Evolutionary conservation across 805 yeast species (phyloP).

Genomic region (Saccharomycopsis sp.): DNA sequence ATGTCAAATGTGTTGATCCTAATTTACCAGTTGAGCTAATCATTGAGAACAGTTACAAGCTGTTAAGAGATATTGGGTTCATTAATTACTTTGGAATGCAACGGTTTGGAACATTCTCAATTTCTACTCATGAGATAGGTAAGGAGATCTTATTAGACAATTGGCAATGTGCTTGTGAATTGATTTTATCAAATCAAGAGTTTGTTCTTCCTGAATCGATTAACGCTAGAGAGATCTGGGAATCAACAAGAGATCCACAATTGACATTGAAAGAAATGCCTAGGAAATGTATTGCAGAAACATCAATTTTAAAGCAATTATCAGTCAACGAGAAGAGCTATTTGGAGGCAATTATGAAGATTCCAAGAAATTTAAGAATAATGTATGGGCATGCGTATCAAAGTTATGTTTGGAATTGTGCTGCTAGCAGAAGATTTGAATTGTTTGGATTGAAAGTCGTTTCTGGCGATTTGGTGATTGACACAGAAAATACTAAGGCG

Average conservation of each 20-base stretch:
- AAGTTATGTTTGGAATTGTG: slow-evolving; percentile 89
- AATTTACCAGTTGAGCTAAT: slow-evolving; percentile 28
- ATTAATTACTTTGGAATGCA: slow-evolving; percentile 98
- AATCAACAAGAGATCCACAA: slow-evolving; percentile 57
- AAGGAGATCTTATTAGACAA: slow-evolving; percentile 58
- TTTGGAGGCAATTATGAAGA: slow-evolving; percentile 74
- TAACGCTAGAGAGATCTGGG: slow-evolving; percentile 81
- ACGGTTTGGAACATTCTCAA: slow-evolving; percentile 91
- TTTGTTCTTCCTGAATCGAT: slow-evolving; percentile 74
- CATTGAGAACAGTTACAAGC: slow-evolving; percentile 45
- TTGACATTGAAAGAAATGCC: slow-evolving; percentile 76
- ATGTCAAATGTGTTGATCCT: slow-evolving; percentile 41
- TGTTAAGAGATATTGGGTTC: slow-evolving; percentile 65
- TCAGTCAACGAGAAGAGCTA: slow-evolving; percentile 40
- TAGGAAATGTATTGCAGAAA: slow-evolving; percentile 79
- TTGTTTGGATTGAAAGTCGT: slow-evolving; percentile 63
- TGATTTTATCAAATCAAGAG: slow-evolving; percentile 80
- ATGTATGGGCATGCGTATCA: slow-evolving; percentile 98
- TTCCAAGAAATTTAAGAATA: slow-evolving; percentile 85
- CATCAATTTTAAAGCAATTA: slow-evolving; percentile 56
- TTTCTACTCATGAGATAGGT: slow-evolving; percentile 87
- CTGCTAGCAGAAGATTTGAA: slow-evolving; percentile 69
- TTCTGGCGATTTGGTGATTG: slow-evolving; percentile 74
- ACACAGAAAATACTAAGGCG: slow-evolving; percentile 25
- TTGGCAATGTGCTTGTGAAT: slow-evolving; percentile 74